Evolutionary conservation across 1,284 basidiomycete species (phyloP), one percentile per base, ranked within the genome.

Genomic region (Binderoboletus segoi): DNA sequence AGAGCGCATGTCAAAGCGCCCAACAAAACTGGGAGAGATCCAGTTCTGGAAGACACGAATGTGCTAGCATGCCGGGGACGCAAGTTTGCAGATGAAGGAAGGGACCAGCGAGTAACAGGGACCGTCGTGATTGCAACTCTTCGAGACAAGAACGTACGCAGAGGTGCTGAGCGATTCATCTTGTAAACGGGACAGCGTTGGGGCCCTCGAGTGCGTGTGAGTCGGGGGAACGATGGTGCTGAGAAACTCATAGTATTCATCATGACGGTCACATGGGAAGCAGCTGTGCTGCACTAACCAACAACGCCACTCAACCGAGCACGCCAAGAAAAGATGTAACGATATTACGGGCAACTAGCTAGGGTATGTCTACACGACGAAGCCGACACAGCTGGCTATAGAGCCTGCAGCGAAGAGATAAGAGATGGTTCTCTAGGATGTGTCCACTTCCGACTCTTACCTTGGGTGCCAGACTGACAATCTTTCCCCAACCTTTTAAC

Each of bases 401-500:
- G 35, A 30, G 56, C 66, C 69, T 67, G 41, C 3, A 54, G 18
- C 20, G 21, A 21, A 40, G n/a, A 35, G 8, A 26, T 4, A 18
- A 28, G 5, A 13, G 45, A 57, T 28, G 54, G 43, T 23, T 50
- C 24, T 23, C 32, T 8, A 8, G 24, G 4, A 33, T 4, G 12
- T 30, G 5, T 32, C 1, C 15, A 26, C 24, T 21, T 42, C 37
- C 20, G 15, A 50, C 15, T 60, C 77, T 59, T 72, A 96, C 96
- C 82, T 96, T 96, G 52, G 94, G 92, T 65, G 96, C 95, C 68
- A 98, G 76, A 73, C 88, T 89, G 54, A 94, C 85, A 63, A 99
- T 91, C 77, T 99, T 98, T 16, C 90, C 88, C 96, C 96, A 99
- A 1, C 95, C 95, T 70, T 91, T 93, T 76, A 90, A 84, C 62